A percentile compares a stretch with the other conserved stretches of the same genome.
phyloP scores from a whole-genome alignment of 768 basidiomycete species.

The Calocera viscosa region DNA sequence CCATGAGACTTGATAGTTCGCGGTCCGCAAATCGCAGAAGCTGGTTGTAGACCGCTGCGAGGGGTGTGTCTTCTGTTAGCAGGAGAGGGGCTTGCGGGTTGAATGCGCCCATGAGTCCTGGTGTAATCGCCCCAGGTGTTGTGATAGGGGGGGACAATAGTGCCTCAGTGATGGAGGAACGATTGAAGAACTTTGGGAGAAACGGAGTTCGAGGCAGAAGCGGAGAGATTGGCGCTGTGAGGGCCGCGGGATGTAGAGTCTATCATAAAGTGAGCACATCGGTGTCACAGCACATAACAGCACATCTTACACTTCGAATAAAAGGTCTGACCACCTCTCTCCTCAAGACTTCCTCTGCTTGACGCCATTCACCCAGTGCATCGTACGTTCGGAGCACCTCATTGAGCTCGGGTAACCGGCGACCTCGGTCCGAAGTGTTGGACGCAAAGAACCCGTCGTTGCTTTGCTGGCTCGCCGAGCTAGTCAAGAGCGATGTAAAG shows the following conservation, averaged over 20 bases:
- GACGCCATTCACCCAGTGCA: slow-evolving; percentile 62
- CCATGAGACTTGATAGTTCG: slow-evolving; percentile 62
- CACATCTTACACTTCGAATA: slow-evolving; percentile 52
- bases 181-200: slow-evolving; percentile 27
- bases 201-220: slow-evolving; percentile 67
- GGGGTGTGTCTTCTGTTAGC: slow-evolving; percentile 56
- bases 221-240: slow-evolving; percentile 58
- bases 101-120: slow-evolving; percentile 24
- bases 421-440: slow-evolving; percentile 39
- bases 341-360: slow-evolving; percentile 78
- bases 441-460: neutral
- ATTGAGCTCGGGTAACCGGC: slow-evolving; percentile 50
- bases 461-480: slow-evolving; percentile 37
- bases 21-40: slow-evolving; percentile 69
- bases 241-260: slow-evolving; percentile 63
- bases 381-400: slow-evolving; percentile 77
- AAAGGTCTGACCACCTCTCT: slow-evolving; percentile 60
- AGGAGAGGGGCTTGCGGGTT: slow-evolving; percentile 36
- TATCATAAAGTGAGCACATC: slow-evolving; percentile 23
- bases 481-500: slow-evolving; percentile 49
- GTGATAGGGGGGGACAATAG: slow-evolving; percentile 34
- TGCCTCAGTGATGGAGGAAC: slow-evolving; percentile 28
- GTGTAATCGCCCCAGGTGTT: slow-evolving; percentile 36
- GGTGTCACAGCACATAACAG: neutral
- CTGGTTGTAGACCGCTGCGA: slow-evolving; percentile 69